These are phyloP conservation scores for Kwoniella sp. DNA, from an alignment of 768 basidiomycete species.

Conservation along the genomic window DNA sequence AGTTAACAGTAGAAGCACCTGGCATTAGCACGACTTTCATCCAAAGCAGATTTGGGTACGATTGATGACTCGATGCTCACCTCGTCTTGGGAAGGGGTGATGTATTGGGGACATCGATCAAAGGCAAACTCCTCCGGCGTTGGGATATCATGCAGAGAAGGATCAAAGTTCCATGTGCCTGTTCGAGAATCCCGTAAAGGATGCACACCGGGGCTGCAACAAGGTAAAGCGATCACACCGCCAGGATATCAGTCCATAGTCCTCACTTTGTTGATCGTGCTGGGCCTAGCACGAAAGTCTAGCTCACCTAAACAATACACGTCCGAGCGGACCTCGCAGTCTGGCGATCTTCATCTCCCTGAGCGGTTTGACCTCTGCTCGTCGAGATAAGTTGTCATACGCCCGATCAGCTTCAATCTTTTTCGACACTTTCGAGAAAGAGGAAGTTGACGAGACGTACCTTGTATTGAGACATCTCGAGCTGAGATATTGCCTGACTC, in stretches of 20 bases:
- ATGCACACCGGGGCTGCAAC: constrained; percentile 76
- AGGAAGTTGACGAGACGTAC: background rate
- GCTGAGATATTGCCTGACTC: constrained; percentile 8
- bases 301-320: constrained; percentile 76
- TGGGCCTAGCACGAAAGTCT: no score
- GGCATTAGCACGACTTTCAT: no score
- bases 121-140: constrained; percentile 81
- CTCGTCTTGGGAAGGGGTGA: constrained; percentile 74
- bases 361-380: constrained; percentile 31
- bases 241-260: no score
- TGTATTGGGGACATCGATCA: constrained; percentile 70
- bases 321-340: constrained; percentile 68
- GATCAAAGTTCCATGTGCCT: constrained; percentile 79
- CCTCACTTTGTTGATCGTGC: no score
- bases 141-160: constrained; percentile 72
- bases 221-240: constrained; percentile 16
- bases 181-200: constrained; percentile 86
- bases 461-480: constrained; percentile 6
- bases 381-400: background rate
- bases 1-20: background rate
- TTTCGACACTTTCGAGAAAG: no score
- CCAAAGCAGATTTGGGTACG: background rate
- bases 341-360: constrained; percentile 63
- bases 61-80: constrained; percentile 56
- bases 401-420: constrained; percentile 3